Evolutionary conservation across 2,329 filamentous ascomycete genomes (phyloP).

Genomic region (Talaromyces pinophilus): DNA sequence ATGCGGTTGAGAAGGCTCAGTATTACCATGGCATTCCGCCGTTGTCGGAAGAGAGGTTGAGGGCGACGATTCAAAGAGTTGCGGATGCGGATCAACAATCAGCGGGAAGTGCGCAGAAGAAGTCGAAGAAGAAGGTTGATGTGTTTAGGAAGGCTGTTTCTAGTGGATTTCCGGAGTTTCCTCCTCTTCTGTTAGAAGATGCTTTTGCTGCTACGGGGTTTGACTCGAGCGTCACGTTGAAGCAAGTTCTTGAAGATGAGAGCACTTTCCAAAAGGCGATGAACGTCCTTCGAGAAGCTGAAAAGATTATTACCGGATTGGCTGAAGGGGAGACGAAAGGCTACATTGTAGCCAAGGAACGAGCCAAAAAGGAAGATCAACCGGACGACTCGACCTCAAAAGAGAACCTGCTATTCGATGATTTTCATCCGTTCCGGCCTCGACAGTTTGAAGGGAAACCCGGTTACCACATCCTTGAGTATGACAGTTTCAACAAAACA

Average conservation of each 20-base stretch:
- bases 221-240: conserved; percentile 66
- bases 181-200: conserved; percentile 85
- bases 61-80: conserved; percentile 66
- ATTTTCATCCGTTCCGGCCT: conserved; percentile 92
- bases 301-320: conserved; percentile 68
- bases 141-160: conserved; percentile 78
- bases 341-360: conserved; percentile 78
- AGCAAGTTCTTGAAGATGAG: conserved; percentile 69
- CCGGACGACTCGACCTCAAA: conserved; percentile 36
- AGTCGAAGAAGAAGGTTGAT: conserved; percentile 72
- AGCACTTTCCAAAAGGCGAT: conserved; percentile 66
- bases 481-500: conserved; percentile 84
- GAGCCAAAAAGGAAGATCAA: conserved; percentile 37
- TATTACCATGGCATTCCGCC: conserved; percentile 76
- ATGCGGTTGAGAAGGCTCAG: conserved; percentile 78
- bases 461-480: conserved; percentile 68
- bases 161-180: conserved; percentile 81
- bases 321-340: conserved; percentile 68
- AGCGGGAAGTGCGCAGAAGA: conserved; percentile 54
- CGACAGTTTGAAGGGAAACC: conserved; percentile 72
- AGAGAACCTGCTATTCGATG: conserved; percentile 72
- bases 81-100: conserved; percentile 43
- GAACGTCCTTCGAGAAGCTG: conserved; percentile 67
- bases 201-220: conserved; percentile 70
- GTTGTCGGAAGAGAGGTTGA: conserved; percentile 72